Percentiles rank a stretch among this genome's conserved stretches.
phyloP scores from a whole-genome alignment of 1,284 basidiomycete species.

The Cryptococcus depauperatus region DNA sequence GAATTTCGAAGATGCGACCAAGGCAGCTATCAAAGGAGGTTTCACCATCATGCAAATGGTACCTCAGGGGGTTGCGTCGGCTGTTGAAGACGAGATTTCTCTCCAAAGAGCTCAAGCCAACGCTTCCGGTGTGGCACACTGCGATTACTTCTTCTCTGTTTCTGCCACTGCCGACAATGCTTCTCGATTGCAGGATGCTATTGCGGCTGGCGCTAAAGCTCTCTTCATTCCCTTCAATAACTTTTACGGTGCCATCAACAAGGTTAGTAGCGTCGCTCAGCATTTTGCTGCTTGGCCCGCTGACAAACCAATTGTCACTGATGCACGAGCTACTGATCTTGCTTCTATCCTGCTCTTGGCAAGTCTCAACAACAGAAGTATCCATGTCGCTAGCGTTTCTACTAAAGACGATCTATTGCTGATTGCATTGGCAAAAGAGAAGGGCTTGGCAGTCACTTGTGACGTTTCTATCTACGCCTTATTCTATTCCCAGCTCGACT shows the following conservation, averaged over 20 bases:
- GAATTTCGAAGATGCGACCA: slow-evolving; percentile 62
- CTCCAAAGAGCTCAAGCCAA: slow-evolving; percentile 64
- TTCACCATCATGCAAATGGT: slow-evolving; percentile 76
- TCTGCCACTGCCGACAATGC: slow-evolving; percentile 66
- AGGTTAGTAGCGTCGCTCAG: slow-evolving; percentile 58
- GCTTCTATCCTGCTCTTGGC: slow-evolving; percentile 90
- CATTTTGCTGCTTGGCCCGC: slow-evolving; percentile 87
- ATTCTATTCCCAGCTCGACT: slow-evolving; percentile 77
- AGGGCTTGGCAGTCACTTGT: slow-evolving; percentile 89
- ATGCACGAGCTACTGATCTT: slow-evolving; percentile 84
- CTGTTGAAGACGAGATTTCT: slow-evolving; percentile 59
- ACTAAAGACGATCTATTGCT: slow-evolving; percentile 80
- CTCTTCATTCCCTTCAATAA: slow-evolving; percentile 77
- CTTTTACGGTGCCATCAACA: slow-evolving; percentile 51
- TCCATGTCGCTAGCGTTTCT: slow-evolving; percentile 92
- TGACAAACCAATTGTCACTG: slow-evolving; percentile 88
- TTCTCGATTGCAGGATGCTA: slow-evolving; percentile 59
- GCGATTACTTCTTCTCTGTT: slow-evolving; percentile 77
- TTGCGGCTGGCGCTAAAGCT: slow-evolving; percentile 68
- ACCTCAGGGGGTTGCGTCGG: slow-evolving; percentile 57
- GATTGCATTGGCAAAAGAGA: slow-evolving; percentile 90
- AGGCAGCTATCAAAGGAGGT: slow-evolving; percentile 75
- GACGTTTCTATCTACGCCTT: slow-evolving; percentile 90
- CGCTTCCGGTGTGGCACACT: slow-evolving; percentile 59
- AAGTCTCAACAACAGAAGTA: slow-evolving; percentile 77